phyloP scores from a whole-genome alignment of 73 alveolate species.

The Paramecium pentaurelia region DNA sequence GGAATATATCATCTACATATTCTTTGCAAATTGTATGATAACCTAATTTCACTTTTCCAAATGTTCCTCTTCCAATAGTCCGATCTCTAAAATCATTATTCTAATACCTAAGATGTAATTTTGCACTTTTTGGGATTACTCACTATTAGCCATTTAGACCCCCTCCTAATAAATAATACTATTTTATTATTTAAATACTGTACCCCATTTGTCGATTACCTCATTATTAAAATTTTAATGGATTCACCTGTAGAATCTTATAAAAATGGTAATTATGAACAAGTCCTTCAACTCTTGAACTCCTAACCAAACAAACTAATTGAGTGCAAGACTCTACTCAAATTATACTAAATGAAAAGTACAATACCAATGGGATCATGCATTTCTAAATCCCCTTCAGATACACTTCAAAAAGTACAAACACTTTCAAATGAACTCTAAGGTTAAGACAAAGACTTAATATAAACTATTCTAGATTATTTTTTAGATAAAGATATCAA shows the following conservation, averaged over 20 bases:
- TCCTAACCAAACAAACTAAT: not conserved
- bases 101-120: conserved; percentile 9
- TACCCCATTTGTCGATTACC: not conserved
- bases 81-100: not conserved
- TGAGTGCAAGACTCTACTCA: not conserved
- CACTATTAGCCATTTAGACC: not conserved
- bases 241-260: not conserved
- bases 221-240: not conserved
- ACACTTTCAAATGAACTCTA: not conserved
- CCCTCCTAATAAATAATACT: not conserved
- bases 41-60: not conserved
- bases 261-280: not conserved
- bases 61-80: not conserved
- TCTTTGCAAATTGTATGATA: not conserved
- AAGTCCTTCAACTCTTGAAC: not conserved
- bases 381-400: not conserved
- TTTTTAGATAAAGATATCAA: not conserved
- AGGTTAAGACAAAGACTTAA: not conserved
- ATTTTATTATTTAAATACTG: not conserved
- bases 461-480: not conserved
- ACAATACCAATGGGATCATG: not conserved
- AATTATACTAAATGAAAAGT: not conserved
- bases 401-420: not conserved
- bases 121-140: not conserved
- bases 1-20: not conserved